Evolutionary conservation across 345 rosid species (phyloP), one percentile per base, ranked within the genome.

Genomic region (Populus tremula): DNA sequence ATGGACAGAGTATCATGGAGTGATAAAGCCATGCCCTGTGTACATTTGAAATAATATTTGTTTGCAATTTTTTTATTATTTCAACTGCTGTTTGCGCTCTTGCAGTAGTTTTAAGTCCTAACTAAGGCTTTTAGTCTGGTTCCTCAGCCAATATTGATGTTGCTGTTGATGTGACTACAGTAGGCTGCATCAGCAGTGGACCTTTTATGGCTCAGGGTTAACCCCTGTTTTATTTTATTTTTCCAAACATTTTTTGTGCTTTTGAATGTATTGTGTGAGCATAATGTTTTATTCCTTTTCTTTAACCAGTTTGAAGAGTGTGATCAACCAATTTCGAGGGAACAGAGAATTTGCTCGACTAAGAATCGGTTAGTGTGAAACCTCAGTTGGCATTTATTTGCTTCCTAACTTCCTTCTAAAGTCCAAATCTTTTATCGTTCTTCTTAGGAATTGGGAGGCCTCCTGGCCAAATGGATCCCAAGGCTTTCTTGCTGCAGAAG

Each of bases 391-490:
- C 61, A 17, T 31, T 63, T 39, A 5, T 80, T 63, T 63, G 16
- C 50, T 21, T 43, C 43, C 39, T n/a, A 23, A 53, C 70, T 11
- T 10, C 13, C 70, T 23, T 16, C 13, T 8, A 47, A 16, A 63
- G 63, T 23, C 35, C 73, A 43, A 31, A 31, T 73, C 68, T 12
- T 14, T 41, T 59, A 6, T 59, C 53, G 20, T 18, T 50, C 50
- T 72, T 71, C 41, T 31, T 33, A 94, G 97, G 97, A 79, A 91
- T 94, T 59, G 95, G 94, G 20, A 89, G 86, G 84, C 98, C 98
- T 41, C 94, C 94, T 10, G 97, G 98, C 82, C 98, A 91, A 86
- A 94, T 93, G 98, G 98, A 94, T 80, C 98, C 98, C 50, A 94
- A 93, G 78, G 98, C 98, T 75, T 94, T 93, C 77, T 82, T 91